A percentile compares a stretch with the other conserved stretches of the same genome.
Evolutionary conservation across 768 basidiomycete species (phyloP).

Genomic region (Calvatia gigantea): DNA sequence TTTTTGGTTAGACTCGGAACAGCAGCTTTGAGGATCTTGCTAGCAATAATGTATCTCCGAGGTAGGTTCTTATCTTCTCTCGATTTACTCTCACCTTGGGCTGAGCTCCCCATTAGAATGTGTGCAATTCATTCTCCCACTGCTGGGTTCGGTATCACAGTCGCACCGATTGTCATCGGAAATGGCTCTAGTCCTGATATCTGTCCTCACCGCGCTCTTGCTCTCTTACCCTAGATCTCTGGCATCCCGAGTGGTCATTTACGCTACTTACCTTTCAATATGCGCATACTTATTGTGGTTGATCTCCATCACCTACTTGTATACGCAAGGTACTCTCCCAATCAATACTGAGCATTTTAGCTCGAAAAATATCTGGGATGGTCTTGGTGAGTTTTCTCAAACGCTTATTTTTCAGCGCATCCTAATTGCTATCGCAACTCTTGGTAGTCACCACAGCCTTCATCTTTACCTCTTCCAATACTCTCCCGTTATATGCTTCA

Average conservation of each 20-base stretch:
- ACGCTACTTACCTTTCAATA: slow-evolving; percentile 57
- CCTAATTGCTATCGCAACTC: background rate
- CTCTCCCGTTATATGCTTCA: slow-evolving; percentile 63
- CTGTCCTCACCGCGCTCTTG: slow-evolving; percentile 44
- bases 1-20: slow-evolving; percentile 40
- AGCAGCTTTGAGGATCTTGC: slow-evolving; percentile 42
- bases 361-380: slow-evolving; percentile 46
- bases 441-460: slow-evolving; percentile 57
- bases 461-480: slow-evolving; percentile 61
- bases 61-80: slow-evolving; percentile 40
- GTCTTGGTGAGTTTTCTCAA: slow-evolving; percentile 46
- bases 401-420: background rate
- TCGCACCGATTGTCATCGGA: slow-evolving; percentile 40
- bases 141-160: slow-evolving; percentile 34
- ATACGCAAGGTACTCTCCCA: slow-evolving; percentile 41
- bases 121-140: slow-evolving; percentile 45
- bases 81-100: background rate
- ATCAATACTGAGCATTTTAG: background rate
- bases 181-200: slow-evolving; percentile 17
- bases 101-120: slow-evolving; percentile 38
- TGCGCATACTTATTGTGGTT: slow-evolving; percentile 62
- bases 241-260: slow-evolving; percentile 48
- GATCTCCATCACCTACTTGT: slow-evolving; percentile 46
- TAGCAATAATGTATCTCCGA: slow-evolving; percentile 62
- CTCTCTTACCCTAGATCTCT: slow-evolving; percentile 55